A percentile compares a stretch with the other conserved stretches of the same genome.
phyloP scores from a whole-genome alignment of 495 filamentous ascomycete genomes.

The Daldinia grandis region DNA sequence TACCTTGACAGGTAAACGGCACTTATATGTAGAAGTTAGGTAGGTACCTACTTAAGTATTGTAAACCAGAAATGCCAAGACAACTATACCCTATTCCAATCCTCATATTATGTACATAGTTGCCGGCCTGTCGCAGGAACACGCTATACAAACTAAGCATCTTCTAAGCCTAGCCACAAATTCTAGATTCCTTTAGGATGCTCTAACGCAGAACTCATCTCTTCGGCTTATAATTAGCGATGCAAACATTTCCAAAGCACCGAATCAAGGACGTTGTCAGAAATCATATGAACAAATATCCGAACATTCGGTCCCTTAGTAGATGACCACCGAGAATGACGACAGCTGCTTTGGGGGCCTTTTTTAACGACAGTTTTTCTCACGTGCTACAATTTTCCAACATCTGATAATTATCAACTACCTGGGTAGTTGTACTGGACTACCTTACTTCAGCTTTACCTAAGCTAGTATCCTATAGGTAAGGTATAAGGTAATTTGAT shows the following conservation, averaged over 20 bases:
- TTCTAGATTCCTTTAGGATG: neutral
- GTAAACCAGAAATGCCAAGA: neutral
- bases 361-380: neutral
- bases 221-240: neutral
- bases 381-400: neutral
- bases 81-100: neutral
- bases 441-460: too few species aligned
- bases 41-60: too few species aligned
- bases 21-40: neutral
- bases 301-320: neutral
- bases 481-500: too few species aligned
- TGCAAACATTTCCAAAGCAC: neutral
- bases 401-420: neutral
- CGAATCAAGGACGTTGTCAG: neutral
- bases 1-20: neutral
- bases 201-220: neutral
- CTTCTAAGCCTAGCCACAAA: slow-evolving; percentile 1
- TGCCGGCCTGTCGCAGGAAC: neutral
- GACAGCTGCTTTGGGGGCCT: neutral
- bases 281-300: neutral
- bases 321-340: neutral
- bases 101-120: neutral
- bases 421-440: too few species aligned
- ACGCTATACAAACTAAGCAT: slow-evolving; percentile 4
- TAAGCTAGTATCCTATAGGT: too few species aligned